Evolutionary conservation across 2,329 filamentous ascomycete genomes (phyloP).

Genomic region (Penicillium decumbens): DNA sequence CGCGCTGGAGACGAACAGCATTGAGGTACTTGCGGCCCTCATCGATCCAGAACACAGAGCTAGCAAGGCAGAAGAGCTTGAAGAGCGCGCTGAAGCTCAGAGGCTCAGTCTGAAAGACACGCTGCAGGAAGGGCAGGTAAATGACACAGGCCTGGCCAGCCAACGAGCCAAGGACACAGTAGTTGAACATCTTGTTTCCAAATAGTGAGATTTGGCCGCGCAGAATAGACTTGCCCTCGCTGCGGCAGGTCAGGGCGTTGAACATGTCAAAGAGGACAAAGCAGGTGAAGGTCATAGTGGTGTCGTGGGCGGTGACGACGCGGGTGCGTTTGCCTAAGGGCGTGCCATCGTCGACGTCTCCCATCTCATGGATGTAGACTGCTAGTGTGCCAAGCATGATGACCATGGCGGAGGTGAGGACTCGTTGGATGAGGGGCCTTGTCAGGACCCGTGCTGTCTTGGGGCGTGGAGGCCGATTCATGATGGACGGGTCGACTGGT

Average conservation of each 20-base stretch:
- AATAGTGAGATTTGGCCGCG: slow-evolving; percentile 78
- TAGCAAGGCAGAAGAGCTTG: slow-evolving; percentile 69
- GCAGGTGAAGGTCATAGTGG: slow-evolving; percentile 98
- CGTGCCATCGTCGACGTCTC: slow-evolving; percentile 55
- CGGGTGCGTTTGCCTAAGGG: slow-evolving; percentile 44
- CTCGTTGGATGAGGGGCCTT: slow-evolving; percentile 70
- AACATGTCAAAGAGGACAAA: slow-evolving; percentile 99
- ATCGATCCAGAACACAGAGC: slow-evolving; percentile 91
- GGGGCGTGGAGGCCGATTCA: slow-evolving; percentile 81
- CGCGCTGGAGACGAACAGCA: slow-evolving; percentile 28
- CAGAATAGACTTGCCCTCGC: slow-evolving; percentile 82
- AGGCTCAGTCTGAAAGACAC: slow-evolving; percentile 92
- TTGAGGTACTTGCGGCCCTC: slow-evolving; percentile 72
- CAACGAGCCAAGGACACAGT: slow-evolving; percentile 80
- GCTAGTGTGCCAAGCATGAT: slow-evolving; percentile 91
- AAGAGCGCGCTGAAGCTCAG: slow-evolving; percentile 69
- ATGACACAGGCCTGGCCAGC: slow-evolving; percentile 85
- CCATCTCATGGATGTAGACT: slow-evolving; percentile 90
- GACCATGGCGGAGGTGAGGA: slow-evolving; percentile 78
- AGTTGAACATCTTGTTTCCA: slow-evolving; percentile 92
- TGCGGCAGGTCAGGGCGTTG: slow-evolving; percentile 90
- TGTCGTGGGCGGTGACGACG: slow-evolving; percentile 83
- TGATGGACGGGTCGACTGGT: slow-evolving; percentile 87
- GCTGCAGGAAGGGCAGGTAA: slow-evolving; percentile 89
- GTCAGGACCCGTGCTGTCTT: slow-evolving; percentile 91